A percentile compares a stretch with the other conserved stretches of the same genome.
Evolutionary conservation across 345 rosid genomes (phyloP).

Genomic region (Sisymbrium altissimum): DNA sequence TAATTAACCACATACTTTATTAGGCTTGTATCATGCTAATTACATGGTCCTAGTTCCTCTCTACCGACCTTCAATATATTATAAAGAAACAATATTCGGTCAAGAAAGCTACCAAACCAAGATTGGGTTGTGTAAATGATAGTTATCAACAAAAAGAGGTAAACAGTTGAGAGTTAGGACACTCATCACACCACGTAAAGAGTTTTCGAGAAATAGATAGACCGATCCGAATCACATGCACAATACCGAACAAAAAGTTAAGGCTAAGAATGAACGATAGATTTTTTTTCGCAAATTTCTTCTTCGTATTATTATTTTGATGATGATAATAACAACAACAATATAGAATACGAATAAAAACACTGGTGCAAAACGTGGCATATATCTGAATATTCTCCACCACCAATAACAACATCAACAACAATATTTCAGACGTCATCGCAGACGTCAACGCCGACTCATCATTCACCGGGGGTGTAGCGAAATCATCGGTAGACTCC

Average conservation of each 20-base stretch:
- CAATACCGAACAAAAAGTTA: conserved; percentile 35
- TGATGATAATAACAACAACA: neutral
- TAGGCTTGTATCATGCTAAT: neutral
- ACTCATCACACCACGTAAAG: conserved; percentile 22
- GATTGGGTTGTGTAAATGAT: conserved; percentile 16
- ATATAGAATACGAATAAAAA: conserved; percentile 12
- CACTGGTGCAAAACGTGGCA: conserved; percentile 23
- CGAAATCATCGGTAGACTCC: neutral
- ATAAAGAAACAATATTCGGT: neutral
- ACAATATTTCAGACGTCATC: conserved; percentile 9
- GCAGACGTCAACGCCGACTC: conserved; percentile 11
- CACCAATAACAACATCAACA: conserved; percentile 22
- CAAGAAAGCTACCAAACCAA: conserved; percentile 18
- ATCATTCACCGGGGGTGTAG: neutral
- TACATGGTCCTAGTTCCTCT: conserved; percentile 7
- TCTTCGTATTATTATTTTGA: neutral
- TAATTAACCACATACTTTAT: conserved; percentile 3
- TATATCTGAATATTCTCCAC: conserved; percentile 35
- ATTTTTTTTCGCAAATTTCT: conserved; percentile 1
- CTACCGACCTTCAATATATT: neutral
- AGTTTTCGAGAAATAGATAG: conserved; percentile 17
- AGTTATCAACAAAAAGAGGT: conserved; percentile 13
- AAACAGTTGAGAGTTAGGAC: conserved; percentile 32
- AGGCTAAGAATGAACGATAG: conserved; percentile 30
- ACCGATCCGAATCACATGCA: conserved; percentile 38